A percentile compares a stretch with the other conserved stretches of the same genome.
Conservation (phyloP, 257 asterid genomes). For the Schizonepeta tenuifolia region DNA sequence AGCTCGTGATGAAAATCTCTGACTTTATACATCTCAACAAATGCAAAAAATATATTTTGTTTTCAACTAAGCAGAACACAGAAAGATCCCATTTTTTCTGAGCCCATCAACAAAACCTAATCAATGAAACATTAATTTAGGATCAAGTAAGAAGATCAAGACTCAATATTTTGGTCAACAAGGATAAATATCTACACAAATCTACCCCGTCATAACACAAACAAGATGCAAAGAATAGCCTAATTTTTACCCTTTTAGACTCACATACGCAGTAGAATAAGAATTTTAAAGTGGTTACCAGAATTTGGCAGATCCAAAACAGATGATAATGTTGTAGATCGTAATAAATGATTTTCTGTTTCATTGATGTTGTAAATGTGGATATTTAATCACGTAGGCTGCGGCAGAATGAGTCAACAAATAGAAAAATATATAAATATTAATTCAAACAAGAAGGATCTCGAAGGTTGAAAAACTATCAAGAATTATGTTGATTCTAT, state of each 20-base stretch:
- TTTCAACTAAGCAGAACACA: background rate
- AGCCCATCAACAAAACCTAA: constrained; percentile 16
- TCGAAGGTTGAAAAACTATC: background rate
- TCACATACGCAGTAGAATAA: background rate
- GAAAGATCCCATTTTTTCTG: background rate
- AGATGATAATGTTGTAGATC: constrained; percentile 18
- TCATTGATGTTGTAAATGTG: background rate
- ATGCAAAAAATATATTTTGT: background rate
- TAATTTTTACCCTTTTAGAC: background rate
- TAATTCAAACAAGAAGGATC: constrained; percentile 25
- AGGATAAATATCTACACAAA: background rate
- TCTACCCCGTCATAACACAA: too few relatives aligned
- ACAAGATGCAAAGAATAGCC: background rate
- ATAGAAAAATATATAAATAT: background rate
- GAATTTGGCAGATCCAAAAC: constrained; percentile 35
- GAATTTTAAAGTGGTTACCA: constrained; percentile 9
- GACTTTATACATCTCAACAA: background rate
- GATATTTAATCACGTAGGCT: background rate
- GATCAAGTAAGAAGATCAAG: constrained; percentile 11
- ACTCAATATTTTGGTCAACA: constrained; percentile 26
- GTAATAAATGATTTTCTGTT: background rate
- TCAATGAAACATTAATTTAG: background rate
- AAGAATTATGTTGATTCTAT: background rate
- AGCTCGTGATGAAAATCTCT: background rate
- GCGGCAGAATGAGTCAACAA: constrained; percentile 20